These are phyloP conservation scores for Elongisporangium undulatum DNA, from an alignment of 352 stramenopile genomes.

Conservation along the genomic window DNA sequence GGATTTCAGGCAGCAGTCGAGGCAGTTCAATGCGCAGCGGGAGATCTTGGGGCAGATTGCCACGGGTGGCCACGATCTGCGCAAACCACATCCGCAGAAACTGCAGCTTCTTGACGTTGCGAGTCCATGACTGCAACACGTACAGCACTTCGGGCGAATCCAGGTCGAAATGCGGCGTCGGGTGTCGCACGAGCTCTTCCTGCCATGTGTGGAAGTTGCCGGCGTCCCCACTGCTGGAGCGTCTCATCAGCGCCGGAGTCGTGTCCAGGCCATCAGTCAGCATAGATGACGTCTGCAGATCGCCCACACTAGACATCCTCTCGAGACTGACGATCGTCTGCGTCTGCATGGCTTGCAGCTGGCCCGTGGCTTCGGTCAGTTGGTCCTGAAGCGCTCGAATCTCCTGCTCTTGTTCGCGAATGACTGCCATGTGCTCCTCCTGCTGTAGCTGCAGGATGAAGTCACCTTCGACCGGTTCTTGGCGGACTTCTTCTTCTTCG, in stretches of 20 bases:
- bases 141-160: constrained; percentile 76
- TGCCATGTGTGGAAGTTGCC: constrained; percentile 27
- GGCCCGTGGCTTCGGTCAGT: constrained; percentile 15
- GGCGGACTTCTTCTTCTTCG: constrained; percentile 16
- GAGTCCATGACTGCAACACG: constrained; percentile 57
- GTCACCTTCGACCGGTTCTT: constrained; percentile 12
- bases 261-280: background rate
- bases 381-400: constrained; percentile 28
- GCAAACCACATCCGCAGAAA: constrained; percentile 68
- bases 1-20: constrained; percentile 56
- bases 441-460: constrained; percentile 21
- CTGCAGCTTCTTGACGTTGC: constrained; percentile 59
- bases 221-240: constrained; percentile 13
- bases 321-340: constrained; percentile 4
- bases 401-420: constrained; percentile 58
- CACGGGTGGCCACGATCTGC: constrained; percentile 31
- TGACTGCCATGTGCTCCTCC: constrained; percentile 52
- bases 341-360: constrained; percentile 21
- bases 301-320: background rate
- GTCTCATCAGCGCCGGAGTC: constrained; percentile 2
- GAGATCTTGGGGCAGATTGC: constrained; percentile 40
- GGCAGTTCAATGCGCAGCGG: constrained; percentile 66
- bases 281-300: background rate
- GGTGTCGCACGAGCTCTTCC: constrained; percentile 64
- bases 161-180: constrained; percentile 68